Evolutionary conservation across 2,329 filamentous ascomycete genomes (phyloP).

Genomic region (Trichophaea hybrida): DNA sequence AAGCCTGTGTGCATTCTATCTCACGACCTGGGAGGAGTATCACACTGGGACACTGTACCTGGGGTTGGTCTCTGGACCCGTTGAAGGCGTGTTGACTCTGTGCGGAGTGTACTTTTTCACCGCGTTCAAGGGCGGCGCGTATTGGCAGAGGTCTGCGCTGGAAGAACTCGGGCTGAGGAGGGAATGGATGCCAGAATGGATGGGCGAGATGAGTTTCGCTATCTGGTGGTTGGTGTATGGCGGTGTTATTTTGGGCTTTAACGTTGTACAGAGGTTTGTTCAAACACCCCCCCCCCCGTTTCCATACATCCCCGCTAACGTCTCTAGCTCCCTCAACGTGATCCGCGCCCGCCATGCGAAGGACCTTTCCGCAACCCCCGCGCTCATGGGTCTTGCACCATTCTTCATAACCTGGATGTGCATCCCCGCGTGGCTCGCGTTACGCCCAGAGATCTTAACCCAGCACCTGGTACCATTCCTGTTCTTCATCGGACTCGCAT

Average conservation of each 20-base stretch:
- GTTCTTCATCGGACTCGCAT: constrained; percentile 76
- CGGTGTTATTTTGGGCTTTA: constrained; percentile 63
- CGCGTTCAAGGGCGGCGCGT: constrained; percentile 71
- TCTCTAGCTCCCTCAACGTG: constrained; percentile 57
- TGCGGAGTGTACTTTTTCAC: constrained; percentile 71
- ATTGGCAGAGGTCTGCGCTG: constrained; percentile 81
- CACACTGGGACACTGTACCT: constrained; percentile 92
- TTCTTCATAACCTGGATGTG: constrained; percentile 66
- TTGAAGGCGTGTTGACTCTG: constrained; percentile 82
- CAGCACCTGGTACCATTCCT: constrained; percentile 78
- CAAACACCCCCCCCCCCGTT: background rate
- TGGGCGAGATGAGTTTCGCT: constrained; percentile 75
- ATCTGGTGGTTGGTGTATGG: constrained; percentile 90
- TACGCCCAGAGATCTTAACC: constrained; percentile 71
- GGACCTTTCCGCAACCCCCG: constrained; percentile 55
- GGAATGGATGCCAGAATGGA: constrained; percentile 48
- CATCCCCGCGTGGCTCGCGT: constrained; percentile 61
- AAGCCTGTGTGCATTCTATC: constrained; percentile 82
- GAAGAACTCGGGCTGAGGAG: constrained; percentile 37
- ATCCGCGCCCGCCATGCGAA: constrained; percentile 63
- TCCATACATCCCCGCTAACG: background rate
- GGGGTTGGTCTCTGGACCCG: constrained; percentile 81
- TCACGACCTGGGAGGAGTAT: constrained; percentile 99
- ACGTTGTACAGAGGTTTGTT: constrained; percentile 54
- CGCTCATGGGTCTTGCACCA: constrained; percentile 70